phyloP scores from a whole-genome alignment of 2,329 filamentous ascomycete species.

The Pseudocercospora fuligena region DNA sequence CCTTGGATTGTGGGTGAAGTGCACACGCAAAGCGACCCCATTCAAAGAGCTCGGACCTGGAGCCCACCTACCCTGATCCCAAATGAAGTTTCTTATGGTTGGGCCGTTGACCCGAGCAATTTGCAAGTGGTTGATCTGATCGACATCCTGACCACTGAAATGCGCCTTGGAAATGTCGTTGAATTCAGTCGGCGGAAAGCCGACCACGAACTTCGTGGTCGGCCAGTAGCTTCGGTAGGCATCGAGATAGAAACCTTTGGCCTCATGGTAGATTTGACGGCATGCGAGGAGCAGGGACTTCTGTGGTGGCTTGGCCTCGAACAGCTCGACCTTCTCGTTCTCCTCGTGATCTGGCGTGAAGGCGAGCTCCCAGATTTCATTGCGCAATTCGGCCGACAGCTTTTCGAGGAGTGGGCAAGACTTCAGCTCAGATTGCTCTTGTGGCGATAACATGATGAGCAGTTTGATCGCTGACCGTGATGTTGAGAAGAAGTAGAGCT shows the following conservation, averaged over 20 bases:
- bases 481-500: not conserved
- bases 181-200: not conserved
- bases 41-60: too few species aligned
- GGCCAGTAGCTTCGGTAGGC: conserved; percentile 9
- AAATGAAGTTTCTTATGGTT: too few species aligned
- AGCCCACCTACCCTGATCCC: too few species aligned
- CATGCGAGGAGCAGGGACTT: conserved; percentile 9
- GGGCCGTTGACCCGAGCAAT: too few species aligned
- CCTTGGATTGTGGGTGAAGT: too few species aligned
- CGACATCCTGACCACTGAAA: not conserved
- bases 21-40: too few species aligned
- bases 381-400: conserved; percentile 8
- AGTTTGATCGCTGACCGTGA: not conserved
- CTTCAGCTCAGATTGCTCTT: conserved; percentile 1
- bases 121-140: too few species aligned
- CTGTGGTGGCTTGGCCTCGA: not conserved
- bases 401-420: conserved; percentile 5
- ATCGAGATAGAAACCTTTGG: not conserved
- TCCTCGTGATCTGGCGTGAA: conserved; percentile 6
- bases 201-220: not conserved
- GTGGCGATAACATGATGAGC: not conserved
- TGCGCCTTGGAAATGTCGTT: not conserved
- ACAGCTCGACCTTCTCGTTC: not conserved
- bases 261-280: conserved; percentile 4
- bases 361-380: conserved; percentile 13